Base-by-base conservation (phyloP, 129 eudicot species). In the Sambucus nigra region DNA sequence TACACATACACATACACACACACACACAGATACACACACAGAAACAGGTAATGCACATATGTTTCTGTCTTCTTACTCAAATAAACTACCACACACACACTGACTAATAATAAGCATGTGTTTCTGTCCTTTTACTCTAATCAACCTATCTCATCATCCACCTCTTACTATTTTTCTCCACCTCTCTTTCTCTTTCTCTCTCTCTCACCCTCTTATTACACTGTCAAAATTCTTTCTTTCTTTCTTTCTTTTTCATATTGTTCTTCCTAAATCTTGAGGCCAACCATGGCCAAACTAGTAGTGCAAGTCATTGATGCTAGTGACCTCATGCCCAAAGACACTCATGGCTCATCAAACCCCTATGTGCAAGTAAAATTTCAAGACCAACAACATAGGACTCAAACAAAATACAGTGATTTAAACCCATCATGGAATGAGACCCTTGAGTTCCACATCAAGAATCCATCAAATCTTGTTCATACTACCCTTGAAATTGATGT, bases 241-340 rank as follows among this genome's bases (percentile, higher is more conserved):
- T 24, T 10, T 31, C 18, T 18, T 13, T 40, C 46, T 40, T 13
- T 14, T 1, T 40, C 8, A 40, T n/a, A n/a, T n/a, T n/a, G n/a
- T n/a, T n/a, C n/a, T n/a, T n/a, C n/a, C n/a, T n/a, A n/a, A n/a
- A n/a, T n/a, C n/a, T n/a, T n/a, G 46, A 40, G 15, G n/a, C 53
- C 45, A 24, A 24, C 16, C 26, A 83, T 82, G 86, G 83, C 94
- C 2, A 81, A 68, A 53, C 88, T 89, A 2, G 61, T 89, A 10
- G 80, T 89, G 3, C 69, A 84, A 71, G 88, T 89, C 18, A 58
- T 76, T 12, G 86, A 79, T n/a, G 95, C 95, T 25, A 67, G 64
- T 28, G 94, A 89, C 55, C 95, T 89, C 38, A 85, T 76, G 97
- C 97, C 97, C 0, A 89, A 89, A 76, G 95, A 89, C 63, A 94